Base-by-base conservation (phyloP, 306 rosid species). In the Cyclanthera cordifolia region DNA sequence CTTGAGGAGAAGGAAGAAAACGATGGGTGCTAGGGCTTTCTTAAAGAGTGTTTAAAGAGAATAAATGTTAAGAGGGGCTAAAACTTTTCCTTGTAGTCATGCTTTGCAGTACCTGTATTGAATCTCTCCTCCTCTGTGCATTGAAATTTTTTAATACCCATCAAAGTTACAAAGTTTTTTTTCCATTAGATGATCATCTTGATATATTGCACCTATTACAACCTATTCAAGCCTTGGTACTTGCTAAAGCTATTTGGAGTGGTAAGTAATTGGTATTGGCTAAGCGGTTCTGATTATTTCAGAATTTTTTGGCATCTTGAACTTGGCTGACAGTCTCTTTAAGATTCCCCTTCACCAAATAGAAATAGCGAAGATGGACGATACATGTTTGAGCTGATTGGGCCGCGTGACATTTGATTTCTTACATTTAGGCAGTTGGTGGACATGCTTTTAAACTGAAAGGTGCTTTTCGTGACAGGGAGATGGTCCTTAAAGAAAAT, bases 171-270 rank as follows among this genome's bases (percentile, higher is more conserved):
- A 9, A 59, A 34, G 46, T 59, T 59, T 59, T 32, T 34, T 59
- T 32, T 32, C 67, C 47, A 17, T 32, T 25, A 32, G 67, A 59
- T 25, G 34, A 20, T 27, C 41, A 57, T 57, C 64, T 57, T 57
- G 67, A 59, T 30, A n/a, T n/a, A 28, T 32, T 58, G 24, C 67
- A 59, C 37, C 67, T 59, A 59, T 59, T 8, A 14, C 39, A 55
- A 12, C 28, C 64, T 28, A 57, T 57, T 34, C 67, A 59, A 34
- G 67, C 67, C 25, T n/a, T 32, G 67, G 67, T 32, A 17, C 16
- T 59, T 59, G 15, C 34, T 59, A 47, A 32, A 59, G 67, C 67
- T 59, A 32, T 32, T n/a, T n/a, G 48, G 27, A 32, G 67, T 34
- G 48, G 47, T 59, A n/a, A 32, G 47, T 59, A 32, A 57, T 59